Conservation (phyloP, 495 filamentous ascomycete genomes). For the Parathielavia appendiculata region DNA sequence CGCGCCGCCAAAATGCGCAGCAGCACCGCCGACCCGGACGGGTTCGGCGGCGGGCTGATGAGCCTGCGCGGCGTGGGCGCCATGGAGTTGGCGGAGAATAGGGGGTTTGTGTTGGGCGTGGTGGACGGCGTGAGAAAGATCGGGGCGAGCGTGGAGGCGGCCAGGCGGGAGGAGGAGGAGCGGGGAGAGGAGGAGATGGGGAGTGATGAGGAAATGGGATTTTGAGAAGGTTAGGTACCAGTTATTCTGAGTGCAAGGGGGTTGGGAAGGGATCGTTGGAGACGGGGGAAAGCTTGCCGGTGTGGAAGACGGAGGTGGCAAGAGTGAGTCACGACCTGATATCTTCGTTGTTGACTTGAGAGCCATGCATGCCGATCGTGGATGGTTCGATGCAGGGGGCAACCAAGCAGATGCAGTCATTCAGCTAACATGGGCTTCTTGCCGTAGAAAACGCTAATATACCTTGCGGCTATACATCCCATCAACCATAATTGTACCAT, state of each 20-base stretch:
- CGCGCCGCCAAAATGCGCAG: slow-evolving; percentile 82
- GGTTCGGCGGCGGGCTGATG: slow-evolving; percentile 60
- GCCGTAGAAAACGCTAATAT: no score
- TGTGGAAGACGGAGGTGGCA: background rate
- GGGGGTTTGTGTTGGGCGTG: slow-evolving; percentile 77
- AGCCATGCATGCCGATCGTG: no score
- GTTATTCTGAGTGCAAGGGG: background rate
- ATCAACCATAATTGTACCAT: no score
- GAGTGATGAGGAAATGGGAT: slow-evolving; percentile 48
- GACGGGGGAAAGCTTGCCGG: background rate
- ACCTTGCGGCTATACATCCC: no score
- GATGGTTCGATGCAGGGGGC: no score
- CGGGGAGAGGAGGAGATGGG: slow-evolving; percentile 35
- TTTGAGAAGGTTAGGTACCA: no score
- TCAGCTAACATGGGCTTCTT: no score
- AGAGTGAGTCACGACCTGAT: no score
- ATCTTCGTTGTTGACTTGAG: no score
- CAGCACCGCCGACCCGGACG: slow-evolving; percentile 64
- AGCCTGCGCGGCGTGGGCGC: slow-evolving; percentile 79
- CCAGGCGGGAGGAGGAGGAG: slow-evolving; percentile 51
- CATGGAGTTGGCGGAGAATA: slow-evolving; percentile 84
- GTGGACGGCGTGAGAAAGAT: slow-evolving; percentile 78
- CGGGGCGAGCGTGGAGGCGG: slow-evolving; percentile 53
- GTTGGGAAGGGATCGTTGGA: no score
- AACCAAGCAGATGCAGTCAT: no score